Percentiles rank a stretch among this genome's conserved stretches.
Conservation (phyloP, 176 grass and related monocot genomes). For the Zea luxurians region DNA sequence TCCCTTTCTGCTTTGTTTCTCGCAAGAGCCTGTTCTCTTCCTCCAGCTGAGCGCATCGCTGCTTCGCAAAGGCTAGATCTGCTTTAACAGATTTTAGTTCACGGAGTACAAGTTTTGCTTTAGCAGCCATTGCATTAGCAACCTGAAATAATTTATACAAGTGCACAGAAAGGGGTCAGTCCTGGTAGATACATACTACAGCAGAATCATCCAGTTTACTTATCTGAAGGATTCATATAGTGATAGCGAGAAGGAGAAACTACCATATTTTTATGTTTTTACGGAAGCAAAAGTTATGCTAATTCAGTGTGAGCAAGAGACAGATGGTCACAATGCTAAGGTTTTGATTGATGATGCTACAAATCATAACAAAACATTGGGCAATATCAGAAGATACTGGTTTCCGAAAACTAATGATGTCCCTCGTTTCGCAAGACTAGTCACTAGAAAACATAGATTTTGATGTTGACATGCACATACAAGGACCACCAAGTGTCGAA, state of each 20-base stretch:
- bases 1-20: slow-evolving; percentile 71
- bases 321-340: background rate
- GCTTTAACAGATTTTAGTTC: slow-evolving; percentile 87
- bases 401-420: background rate
- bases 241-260: background rate
- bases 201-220: slow-evolving; percentile 18
- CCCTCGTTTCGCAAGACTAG: background rate
- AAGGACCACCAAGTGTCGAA: background rate
- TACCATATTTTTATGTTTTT: background rate
- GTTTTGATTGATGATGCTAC: background rate
- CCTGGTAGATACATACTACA: background rate
- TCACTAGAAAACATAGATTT: slow-evolving; percentile 7
- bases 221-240: background rate
- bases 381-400: background rate
- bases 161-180: slow-evolving; percentile 10
- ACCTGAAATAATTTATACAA: slow-evolving; percentile 54
- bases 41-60: slow-evolving; percentile 84
- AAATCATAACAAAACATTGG: background rate
- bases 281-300: background rate
- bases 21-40: slow-evolving; percentile 86
- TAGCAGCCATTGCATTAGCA: slow-evolving; percentile 94
- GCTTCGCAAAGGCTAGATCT: slow-evolving; percentile 79
- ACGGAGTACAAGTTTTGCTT: slow-evolving; percentile 86
- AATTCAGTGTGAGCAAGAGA: background rate
- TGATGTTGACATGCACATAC: background rate